These are phyloP conservation scores for Blastobotrys persicus DNA, from an alignment of 1,139 yeast genomes.

Conservation along the genomic window DNA sequence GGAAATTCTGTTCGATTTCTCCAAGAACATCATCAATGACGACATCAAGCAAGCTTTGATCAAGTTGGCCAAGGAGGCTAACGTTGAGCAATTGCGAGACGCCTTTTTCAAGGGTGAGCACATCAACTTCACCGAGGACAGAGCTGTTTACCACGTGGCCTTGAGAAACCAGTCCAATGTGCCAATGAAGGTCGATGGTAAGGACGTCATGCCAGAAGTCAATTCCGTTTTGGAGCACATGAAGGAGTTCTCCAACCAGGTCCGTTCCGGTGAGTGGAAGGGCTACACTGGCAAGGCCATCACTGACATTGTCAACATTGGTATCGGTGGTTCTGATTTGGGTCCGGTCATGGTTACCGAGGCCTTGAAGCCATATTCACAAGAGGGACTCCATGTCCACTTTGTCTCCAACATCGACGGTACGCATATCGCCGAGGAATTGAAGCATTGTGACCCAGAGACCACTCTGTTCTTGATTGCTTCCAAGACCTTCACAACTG, in stretches of 20 bases:
- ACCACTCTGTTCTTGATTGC: slow-evolving; percentile 93
- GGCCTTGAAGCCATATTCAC: slow-evolving; percentile 86
- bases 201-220: slow-evolving; percentile 85
- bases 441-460: slow-evolving; percentile 76
- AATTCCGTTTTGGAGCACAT: slow-evolving; percentile 88
- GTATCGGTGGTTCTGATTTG: slow-evolving; percentile 97
- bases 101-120: slow-evolving; percentile 89
- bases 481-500: slow-evolving; percentile 97
- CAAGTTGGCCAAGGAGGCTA: slow-evolving; percentile 85
- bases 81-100: slow-evolving; percentile 82
- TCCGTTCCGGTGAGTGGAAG: slow-evolving; percentile 92
- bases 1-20: slow-evolving; percentile 86
- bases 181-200: slow-evolving; percentile 85
- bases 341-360: slow-evolving; percentile 99
- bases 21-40: slow-evolving; percentile 88
- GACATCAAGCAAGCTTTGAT: slow-evolving; percentile 66
- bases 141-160: slow-evolving; percentile 97
- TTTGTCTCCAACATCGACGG: slow-evolving; percentile 98
- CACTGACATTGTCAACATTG: slow-evolving; percentile 93
- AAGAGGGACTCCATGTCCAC: slow-evolving; percentile 74
- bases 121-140: slow-evolving; percentile 91
- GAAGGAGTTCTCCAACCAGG: slow-evolving; percentile 87
- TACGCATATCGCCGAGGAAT: slow-evolving; percentile 90
- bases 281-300: slow-evolving; percentile 95
- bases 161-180: slow-evolving; percentile 85